These are phyloP conservation scores for Arthrobotrys sphaeroides DNA, from an alignment of 2,329 filamentous ascomycete species.

Conservation along the genomic window DNA sequence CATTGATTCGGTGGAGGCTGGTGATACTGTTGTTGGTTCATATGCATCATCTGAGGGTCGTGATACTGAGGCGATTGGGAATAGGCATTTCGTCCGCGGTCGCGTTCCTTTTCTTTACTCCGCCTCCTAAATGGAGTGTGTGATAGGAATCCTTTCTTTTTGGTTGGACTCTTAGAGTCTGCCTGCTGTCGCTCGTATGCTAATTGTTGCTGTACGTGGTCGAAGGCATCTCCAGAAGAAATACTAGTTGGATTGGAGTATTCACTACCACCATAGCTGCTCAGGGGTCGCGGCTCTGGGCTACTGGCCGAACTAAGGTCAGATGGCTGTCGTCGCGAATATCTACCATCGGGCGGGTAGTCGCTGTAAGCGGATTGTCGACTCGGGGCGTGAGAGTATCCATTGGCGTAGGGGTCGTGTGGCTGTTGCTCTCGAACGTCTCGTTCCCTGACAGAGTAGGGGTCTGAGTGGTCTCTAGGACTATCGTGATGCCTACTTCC, in stretches of 20 bases:
- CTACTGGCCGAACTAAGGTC: slow-evolving; percentile 75
- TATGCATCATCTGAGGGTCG: slow-evolving; percentile 34
- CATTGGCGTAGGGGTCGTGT: slow-evolving; percentile 38
- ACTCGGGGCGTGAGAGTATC: slow-evolving; percentile 28
- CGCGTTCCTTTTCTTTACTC: slow-evolving; percentile 67
- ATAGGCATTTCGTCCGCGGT: slow-evolving; percentile 53
- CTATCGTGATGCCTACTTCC: slow-evolving; percentile 29
- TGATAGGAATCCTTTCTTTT: slow-evolving; percentile 87
- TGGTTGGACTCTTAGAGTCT: slow-evolving; percentile 72
- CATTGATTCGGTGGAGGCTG: slow-evolving; percentile 12
- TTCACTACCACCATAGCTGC: slow-evolving; percentile 88
- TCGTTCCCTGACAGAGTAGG: slow-evolving; percentile 2
- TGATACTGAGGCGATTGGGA: slow-evolving; percentile 60
- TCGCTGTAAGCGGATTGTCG: slow-evolving; percentile 77
- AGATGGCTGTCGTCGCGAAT: slow-evolving; percentile 75
- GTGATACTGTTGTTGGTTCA: slow-evolving; percentile 30
- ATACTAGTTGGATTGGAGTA: slow-evolving; percentile 78
- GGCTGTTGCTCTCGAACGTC: slow-evolving; percentile 5
- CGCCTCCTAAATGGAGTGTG: slow-evolving; percentile 95
- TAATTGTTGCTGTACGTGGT: slow-evolving; percentile 71
- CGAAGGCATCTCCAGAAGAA: slow-evolving; percentile 52
- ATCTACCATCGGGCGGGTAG: slow-evolving; percentile 92
- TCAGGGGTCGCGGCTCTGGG: slow-evolving; percentile 75
- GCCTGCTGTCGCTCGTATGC: slow-evolving; percentile 79
- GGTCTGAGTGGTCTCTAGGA: slow-evolving; percentile 10